A percentile compares a stretch with the other conserved stretches of the same genome.
phyloP scores from a whole-genome alignment of 2,329 filamentous ascomycete species.

The Beauveria varroae region DNA sequence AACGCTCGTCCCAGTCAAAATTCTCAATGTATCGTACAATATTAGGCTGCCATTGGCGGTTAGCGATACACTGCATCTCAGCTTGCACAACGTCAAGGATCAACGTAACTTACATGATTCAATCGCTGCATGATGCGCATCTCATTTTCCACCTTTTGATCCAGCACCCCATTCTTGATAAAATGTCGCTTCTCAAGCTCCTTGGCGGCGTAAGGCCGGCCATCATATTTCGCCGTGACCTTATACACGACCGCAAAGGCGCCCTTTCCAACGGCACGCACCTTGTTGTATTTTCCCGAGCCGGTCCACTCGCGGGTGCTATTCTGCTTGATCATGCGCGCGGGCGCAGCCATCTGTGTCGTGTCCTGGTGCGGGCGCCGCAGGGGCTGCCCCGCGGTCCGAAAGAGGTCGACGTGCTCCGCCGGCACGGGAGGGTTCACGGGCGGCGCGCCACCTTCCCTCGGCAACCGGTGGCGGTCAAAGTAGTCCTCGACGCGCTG shows the following conservation, averaged over 20 bases:
- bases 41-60: slow-evolving; percentile 51
- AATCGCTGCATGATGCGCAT: slow-evolving; percentile 91
- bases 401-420: slow-evolving; percentile 23
- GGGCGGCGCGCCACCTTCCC: slow-evolving; percentile 1
- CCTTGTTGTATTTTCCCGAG: slow-evolving; percentile 75
- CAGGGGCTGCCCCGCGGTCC: slow-evolving; percentile 1
- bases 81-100: not conserved
- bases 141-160: slow-evolving; percentile 91
- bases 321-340: slow-evolving; percentile 15
- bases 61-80: not conserved
- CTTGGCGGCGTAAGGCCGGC: slow-evolving; percentile 80
- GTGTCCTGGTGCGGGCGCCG: not conserved
- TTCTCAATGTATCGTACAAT: slow-evolving; percentile 90
- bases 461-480: slow-evolving; percentile 24
- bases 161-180: slow-evolving; percentile 83
- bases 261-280: slow-evolving; percentile 77
- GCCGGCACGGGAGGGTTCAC: not conserved
- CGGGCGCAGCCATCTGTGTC: slow-evolving; percentile 14
- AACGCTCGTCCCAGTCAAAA: slow-evolving; percentile 68
- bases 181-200: slow-evolving; percentile 90
- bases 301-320: slow-evolving; percentile 69
- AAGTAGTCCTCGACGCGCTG: slow-evolving; percentile 65
- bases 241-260: slow-evolving; percentile 94
- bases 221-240: slow-evolving; percentile 77
- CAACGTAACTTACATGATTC: slow-evolving; percentile 59